Evolutionary conservation across 768 basidiomycete species (phyloP).

Genomic region (Boletus vermiculosoides): DNA sequence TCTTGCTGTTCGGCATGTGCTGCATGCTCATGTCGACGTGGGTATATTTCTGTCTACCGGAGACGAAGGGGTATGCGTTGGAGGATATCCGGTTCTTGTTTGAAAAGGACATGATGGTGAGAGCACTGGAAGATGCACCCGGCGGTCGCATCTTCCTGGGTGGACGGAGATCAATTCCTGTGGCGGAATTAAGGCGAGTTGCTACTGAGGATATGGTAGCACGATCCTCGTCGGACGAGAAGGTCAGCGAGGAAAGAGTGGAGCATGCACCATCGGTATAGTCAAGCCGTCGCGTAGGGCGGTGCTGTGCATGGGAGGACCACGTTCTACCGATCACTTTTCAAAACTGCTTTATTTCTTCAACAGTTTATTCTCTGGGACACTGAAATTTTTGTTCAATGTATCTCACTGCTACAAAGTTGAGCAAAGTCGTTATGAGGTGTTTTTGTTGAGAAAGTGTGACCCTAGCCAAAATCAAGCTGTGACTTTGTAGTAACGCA

Average conservation of each 20-base stretch:
- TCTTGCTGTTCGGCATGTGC: conserved; percentile 32
- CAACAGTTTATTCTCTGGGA: not conserved
- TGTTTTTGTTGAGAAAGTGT: no score
- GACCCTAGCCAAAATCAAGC: no score
- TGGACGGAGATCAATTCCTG: conserved; percentile 24
- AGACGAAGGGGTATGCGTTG: conserved; percentile 39
- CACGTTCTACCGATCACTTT: not conserved
- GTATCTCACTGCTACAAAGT: not conserved
- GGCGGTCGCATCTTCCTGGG: conserved; percentile 32
- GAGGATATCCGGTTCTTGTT: conserved; percentile 42
- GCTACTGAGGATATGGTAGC: not conserved
- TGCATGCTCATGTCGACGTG: conserved; percentile 36
- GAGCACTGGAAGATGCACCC: conserved; percentile 36
- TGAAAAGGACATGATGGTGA: conserved; percentile 32
- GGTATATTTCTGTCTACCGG: conserved; percentile 40
- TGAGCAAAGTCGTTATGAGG: not conserved
- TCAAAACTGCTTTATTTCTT: not conserved
- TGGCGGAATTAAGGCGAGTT: conserved; percentile 26
- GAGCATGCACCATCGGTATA: not conserved
- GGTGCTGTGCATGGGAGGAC: not conserved
- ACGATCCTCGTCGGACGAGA: not conserved
- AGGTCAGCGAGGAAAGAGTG: not conserved
- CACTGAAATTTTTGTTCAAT: not conserved
- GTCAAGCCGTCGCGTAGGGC: not conserved
- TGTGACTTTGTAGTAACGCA: no score